Base-by-base conservation (phyloP, 2,329 filamentous ascomycete genomes). In the Periconia macrospinosa region DNA sequence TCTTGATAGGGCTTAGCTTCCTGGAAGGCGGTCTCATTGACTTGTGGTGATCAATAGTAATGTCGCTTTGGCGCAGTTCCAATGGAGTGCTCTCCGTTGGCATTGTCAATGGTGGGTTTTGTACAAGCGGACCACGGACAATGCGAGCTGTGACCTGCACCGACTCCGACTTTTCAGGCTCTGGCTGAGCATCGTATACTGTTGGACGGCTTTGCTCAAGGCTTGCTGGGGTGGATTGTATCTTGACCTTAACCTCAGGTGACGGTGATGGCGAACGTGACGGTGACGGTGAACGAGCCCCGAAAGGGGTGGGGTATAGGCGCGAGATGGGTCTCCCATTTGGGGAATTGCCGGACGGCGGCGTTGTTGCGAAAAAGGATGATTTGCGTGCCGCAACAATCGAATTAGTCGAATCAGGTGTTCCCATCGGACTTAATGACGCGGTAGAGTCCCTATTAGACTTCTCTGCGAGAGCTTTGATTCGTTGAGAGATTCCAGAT, bases 91-190 rank as follows among this genome's bases (percentile, higher is more conserved):
- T 86, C 84, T 62, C 89, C 81, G 52, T 71, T 17, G 68, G 72
- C 70, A 71, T 71, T 2, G 62, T 62, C 35, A 73, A 52, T n/a
- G 63, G 60, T 17, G 68, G 69, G 52, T 66, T 66, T 54, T 61
- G 65, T 19, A 59, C 61, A 35, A 61, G 66, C 11, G 82, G 78
- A 59, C 89, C 88, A 45, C 91, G 86, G 37, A 96, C 79, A 58
- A 96, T 96, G 48, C 88, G 86, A 46, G 92, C 90, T 17, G 89
- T 94, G 11, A 96, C 92, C 44, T 92, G 92, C n/a, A 96, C 85
- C 0, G 91, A 92, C 65, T 92, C 90, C 6, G 87, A 83, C 54
- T 76, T 76, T 44, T 72, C 71, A 15, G 61, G 52, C 33, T 71
- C 71, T 50, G 70, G 70, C 53, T 76, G 73, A 18, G 77, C 66